Base-by-base conservation (phyloP, 148 eudicot genomes). In the Silene conica region DNA sequence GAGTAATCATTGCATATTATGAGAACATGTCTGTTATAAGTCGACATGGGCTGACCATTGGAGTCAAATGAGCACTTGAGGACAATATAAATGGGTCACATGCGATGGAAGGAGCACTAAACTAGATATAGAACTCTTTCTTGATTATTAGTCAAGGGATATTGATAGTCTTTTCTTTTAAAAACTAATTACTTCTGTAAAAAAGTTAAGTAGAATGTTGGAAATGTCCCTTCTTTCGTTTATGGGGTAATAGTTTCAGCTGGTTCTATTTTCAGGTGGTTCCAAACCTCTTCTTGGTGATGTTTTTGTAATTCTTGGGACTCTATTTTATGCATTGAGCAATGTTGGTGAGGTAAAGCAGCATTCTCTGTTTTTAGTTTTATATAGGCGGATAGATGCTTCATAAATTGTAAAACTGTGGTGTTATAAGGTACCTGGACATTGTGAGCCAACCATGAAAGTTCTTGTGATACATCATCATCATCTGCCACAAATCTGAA, bases 271-370 rank as follows among this genome's bases (percentile, higher is more conserved):
- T 78, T 69, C 91, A 91, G 97, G 91, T 86, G 97, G 98, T 62
- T 85, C 96, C 60, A 86, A 72, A 56, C 98, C 98, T 77, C 80
- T 94, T 75, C 70, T 94, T 10, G 98, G 98, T 4, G 98, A 94
- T 80, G 38, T 82, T 71, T 85, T 94, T 74, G 93, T 91, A 69
- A 89, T 88, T 41, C 82, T 64, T 50, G 98, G 89, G 75, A 87
- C 98, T 65, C 25, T 94, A 67, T 89, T 89, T 71, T 88, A 73
- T 63, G 89, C 93, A 34, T 56, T 91, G 76, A 94, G 96, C 84
- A 91, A 94, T 77, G 98, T 94, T 80, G 97, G 97, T 21, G 85
- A 88, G 93, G 98, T 91, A 22, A 46, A 46, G 13, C 18, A 83
- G 3, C 7, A 2, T 73, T 45, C 72, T 41, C 25, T 26, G 28